Evolutionary conservation across 306 rosid species (phyloP), one percentile per base, ranked within the genome.

Genomic region (Pyrus pyrifolia): DNA sequence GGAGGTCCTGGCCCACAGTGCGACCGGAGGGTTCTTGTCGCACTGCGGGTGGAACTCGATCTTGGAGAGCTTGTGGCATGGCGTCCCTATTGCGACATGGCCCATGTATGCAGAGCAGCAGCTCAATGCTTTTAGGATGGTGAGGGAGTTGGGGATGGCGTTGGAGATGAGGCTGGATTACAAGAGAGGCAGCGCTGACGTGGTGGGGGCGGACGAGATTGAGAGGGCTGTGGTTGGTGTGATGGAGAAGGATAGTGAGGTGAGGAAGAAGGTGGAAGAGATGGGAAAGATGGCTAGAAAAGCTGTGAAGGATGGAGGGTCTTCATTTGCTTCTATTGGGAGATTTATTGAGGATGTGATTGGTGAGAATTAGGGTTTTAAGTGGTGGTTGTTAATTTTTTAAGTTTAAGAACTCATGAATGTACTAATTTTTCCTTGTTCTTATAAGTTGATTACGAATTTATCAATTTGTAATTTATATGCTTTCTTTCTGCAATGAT

Each of bases 21-120:
- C 89, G 33, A 75, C 78, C 21, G 83, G 82, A 57, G 90, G 93
- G 6, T 91, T 88, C 67, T 81, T 88, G 11, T 87, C 88, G 5
- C 96, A 87, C 52, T 91, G 91, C 67, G 93, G 91, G 13, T 91
- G 96, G 96, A 91, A 88, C 70, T 91, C 93, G 12, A 59, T 88
- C 46, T 58, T 88, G 74, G 96, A 88, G 78, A 88, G 93, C 75
- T 67, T 91, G 85, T 91, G 93, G 93, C 75, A 79, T 76, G 91
- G 91, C 4, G 93, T 91, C 3, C 96, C 93, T 4, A 81, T 87
- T 75, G 76, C 85, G 69, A 87, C 96, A 22, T 91, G 89, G 96
- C 96, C 93, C 17, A 70, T 88, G n/a, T 87, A 85, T 78, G 93
- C 85, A n/a, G 96, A 88, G 75, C 91, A 91, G 5, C 88, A 88